Conservation (phyloP, 164 flowering plant genomes). For the Sextonia rubra region DNA sequence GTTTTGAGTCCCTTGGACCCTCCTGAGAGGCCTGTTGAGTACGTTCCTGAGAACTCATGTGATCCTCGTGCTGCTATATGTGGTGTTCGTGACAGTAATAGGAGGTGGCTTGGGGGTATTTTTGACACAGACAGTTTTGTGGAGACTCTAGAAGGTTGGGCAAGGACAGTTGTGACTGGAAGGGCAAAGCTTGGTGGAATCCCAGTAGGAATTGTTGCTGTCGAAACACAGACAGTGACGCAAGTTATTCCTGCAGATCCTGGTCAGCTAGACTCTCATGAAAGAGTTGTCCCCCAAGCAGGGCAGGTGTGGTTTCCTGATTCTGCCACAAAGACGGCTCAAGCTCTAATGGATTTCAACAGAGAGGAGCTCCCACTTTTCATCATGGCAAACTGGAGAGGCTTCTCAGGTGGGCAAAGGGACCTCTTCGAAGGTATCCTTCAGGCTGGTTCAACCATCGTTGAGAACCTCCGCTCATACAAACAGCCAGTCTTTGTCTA, state of each 20-base stretch:
- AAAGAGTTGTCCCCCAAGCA: slow-evolving; percentile 96
- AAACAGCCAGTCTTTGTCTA: slow-evolving; percentile 92
- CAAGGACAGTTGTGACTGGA: slow-evolving; percentile 97
- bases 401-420: slow-evolving; percentile 98
- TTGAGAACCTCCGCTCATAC: slow-evolving; percentile 94
- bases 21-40: slow-evolving; percentile 75
- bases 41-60: slow-evolving; percentile 81
- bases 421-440: slow-evolving; percentile 99
- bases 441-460: slow-evolving; percentile 98
- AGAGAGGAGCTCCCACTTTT: slow-evolving; percentile 95
- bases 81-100: slow-evolving; percentile 49
- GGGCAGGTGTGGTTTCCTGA: slow-evolving; percentile 99
- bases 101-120: slow-evolving; percentile 91
- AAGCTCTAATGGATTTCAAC: slow-evolving; percentile 92
- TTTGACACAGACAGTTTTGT: slow-evolving; percentile 90
- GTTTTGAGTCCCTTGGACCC: slow-evolving; percentile 62
- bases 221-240: slow-evolving; percentile 97
- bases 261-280: slow-evolving; percentile 98
- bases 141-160: slow-evolving; percentile 98
- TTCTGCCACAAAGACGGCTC: slow-evolving; percentile 94
- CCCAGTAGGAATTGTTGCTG: slow-evolving; percentile 95
- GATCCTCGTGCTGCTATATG: slow-evolving; percentile 97
- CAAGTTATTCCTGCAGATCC: slow-evolving; percentile 99
- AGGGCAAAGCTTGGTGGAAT: slow-evolving; percentile 98
- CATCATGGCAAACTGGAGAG: slow-evolving; percentile 99